A percentile compares a stretch with the other conserved stretches of the same genome.
These are phyloP conservation scores for Furcasterigmium sp. DNA, from an alignment of 2,329 filamentous ascomycete genomes.

Conservation along the genomic window DNA sequence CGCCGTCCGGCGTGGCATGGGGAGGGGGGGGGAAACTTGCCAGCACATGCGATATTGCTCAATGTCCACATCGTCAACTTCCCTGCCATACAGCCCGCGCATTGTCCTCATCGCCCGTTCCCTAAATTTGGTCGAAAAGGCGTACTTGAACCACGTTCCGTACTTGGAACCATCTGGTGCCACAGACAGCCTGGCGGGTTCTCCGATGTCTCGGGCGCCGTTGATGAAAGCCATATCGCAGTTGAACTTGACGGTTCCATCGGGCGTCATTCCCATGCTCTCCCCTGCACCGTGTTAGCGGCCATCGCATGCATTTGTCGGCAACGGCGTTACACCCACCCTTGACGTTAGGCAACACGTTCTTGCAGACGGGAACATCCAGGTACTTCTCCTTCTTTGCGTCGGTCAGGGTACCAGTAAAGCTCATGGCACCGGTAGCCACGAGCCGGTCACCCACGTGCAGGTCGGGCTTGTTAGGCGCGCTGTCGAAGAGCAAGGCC, in stretches of 20 bases:
- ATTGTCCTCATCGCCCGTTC: conserved; percentile 33
- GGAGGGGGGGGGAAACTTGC: conserved; percentile 20
- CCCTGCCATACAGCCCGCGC: conserved; percentile 34
- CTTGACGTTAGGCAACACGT: conserved; percentile 33
- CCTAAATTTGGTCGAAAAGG: conserved; percentile 35
- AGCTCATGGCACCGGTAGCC: conserved; percentile 49
- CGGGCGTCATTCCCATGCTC: conserved; percentile 36
- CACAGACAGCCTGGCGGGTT: conserved; percentile 41
- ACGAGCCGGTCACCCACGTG: conserved; percentile 48
- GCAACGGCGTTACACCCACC: conserved; percentile 22
- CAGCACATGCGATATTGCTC: conserved; percentile 41
- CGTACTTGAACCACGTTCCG: conserved; percentile 31
- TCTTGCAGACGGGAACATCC: conserved; percentile 48
- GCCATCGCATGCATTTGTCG: conserved; percentile 3
- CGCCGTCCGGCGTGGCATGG: background rate
- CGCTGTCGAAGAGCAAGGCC: conserved; percentile 45
- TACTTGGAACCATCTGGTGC: conserved; percentile 39
- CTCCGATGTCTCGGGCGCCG: background rate
- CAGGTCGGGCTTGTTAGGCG: conserved; percentile 39
- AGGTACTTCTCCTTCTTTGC: conserved; percentile 42
- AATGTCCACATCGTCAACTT: conserved; percentile 30
- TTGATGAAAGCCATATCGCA: conserved; percentile 47
- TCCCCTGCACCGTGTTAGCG: conserved; percentile 22
- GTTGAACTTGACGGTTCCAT: conserved; percentile 55
- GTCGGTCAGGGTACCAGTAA: conserved; percentile 30